phyloP scores from a whole-genome alignment of 208 protist genomes.

The Acanthamoeba divionensis region DNA sequence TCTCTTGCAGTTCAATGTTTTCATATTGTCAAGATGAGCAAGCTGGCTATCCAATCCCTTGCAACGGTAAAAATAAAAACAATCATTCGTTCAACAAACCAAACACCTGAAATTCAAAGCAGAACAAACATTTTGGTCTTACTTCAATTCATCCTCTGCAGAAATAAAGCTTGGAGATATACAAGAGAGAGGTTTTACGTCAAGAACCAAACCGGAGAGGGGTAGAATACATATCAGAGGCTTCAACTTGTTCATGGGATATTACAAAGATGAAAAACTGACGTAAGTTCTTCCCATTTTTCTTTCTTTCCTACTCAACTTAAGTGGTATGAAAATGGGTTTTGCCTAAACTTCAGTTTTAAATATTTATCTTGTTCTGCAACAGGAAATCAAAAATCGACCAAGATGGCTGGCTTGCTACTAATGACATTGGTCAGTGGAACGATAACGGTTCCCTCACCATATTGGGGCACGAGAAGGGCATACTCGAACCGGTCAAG shows the following conservation, averaged over 20 bases:
- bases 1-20: not conserved
- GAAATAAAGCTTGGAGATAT: no score
- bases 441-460: conserved; percentile 69
- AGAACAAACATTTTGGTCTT: no score
- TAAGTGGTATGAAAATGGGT: not conserved
- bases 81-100: no score
- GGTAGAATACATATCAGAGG: conserved; percentile 79
- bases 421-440: conserved; percentile 82
- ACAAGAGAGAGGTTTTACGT: not conserved
- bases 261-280: conserved; percentile 70
- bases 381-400: conserved; percentile 66
- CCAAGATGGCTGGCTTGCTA: conserved; percentile 84
- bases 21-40: conserved; percentile 20
- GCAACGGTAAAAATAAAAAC: no score
- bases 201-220: not conserved
- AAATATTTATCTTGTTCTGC: no score
- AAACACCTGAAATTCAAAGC: no score
- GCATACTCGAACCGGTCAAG: conserved; percentile 87
- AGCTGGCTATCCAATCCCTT: conserved; percentile 14
- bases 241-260: conserved; percentile 74
- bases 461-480: conserved; percentile 88
- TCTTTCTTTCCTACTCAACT: not conserved
- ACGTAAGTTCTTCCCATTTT: not conserved
- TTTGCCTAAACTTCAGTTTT: no score
- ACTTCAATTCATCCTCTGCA: no score